Evolutionary conservation across 2,329 filamentous ascomycete species (phyloP), one percentile per base, ranked within the genome.

Genomic region (Scopulariopsis brevicaulis): DNA sequence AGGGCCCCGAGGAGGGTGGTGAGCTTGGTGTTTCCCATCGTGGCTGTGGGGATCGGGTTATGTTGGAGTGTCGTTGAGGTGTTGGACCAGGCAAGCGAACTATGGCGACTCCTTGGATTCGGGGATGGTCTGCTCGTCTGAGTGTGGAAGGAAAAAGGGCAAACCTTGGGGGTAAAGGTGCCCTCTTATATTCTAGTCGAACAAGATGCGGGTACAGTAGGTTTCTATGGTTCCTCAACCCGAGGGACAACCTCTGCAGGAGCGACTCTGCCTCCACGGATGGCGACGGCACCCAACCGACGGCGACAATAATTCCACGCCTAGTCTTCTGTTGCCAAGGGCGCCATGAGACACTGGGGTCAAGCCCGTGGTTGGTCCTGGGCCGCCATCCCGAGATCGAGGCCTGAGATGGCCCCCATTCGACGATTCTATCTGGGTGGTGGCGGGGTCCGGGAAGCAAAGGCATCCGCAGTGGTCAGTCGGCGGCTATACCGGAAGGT

Each of bases 1-100:
- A 58, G 52, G 43, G 57, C 53, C 52, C 51, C 53, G 35, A 58
- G 8, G 37, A 58, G 51, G 28, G 56, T 22, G 51, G 55, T 53
- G 34, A 57, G 32, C 56, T 58, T 62, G 50, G 60, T 55, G 53
- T 51, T 55, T 55, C 40, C 24, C 59, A 61, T 61, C 50, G 57
- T 61, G 53, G 28, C 48, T 15, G 24, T 34, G 15, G 37, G 25
- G 8, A 20, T 40, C 28, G 37, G 40, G n/a, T 20, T 51, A 18
- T 55, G 11, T 8, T 3, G 15, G 12, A 25, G 28, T 32, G 25
- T 15, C n/a, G 6, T 46, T 20, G 20, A 32, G 37, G 40, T 46
- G n/a, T 11, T 56, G 22, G 32, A 56, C 8, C 15, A 32, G 54
- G 22, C 22, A 56, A 35, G n/a, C 25, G 12, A 22, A 5, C 7